Conservation (phyloP, 495 filamentous ascomycete species). For the Aspergillus incahuasiensis region DNA sequence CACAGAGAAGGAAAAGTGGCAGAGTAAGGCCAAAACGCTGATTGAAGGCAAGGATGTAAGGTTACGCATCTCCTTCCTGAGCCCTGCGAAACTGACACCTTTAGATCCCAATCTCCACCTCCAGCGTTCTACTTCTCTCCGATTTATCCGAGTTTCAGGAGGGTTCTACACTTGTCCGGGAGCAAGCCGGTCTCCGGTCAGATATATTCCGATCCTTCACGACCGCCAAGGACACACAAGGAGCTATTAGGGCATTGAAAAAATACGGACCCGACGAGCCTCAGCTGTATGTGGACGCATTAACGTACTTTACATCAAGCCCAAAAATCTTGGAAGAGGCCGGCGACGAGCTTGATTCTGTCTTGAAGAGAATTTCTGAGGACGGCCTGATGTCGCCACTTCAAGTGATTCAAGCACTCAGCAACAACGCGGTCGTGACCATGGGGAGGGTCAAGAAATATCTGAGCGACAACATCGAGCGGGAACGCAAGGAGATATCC, state of each 20-base stretch:
- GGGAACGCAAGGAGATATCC: slow-evolving; percentile 80
- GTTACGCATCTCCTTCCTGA: background rate
- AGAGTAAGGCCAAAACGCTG: slow-evolving; percentile 77
- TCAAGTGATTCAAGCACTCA: slow-evolving; percentile 92
- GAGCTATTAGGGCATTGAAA: slow-evolving; percentile 79
- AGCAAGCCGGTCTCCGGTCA: slow-evolving; percentile 85
- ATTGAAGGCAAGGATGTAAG: slow-evolving; percentile 70
- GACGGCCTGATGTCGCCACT: slow-evolving; percentile 92
- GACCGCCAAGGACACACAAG: slow-evolving; percentile 83
- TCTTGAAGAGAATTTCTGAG: slow-evolving; percentile 81
- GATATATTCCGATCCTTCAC: slow-evolving; percentile 98
- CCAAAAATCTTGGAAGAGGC: slow-evolving; percentile 78
- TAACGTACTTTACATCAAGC: slow-evolving; percentile 89
- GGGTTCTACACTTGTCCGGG: slow-evolving; percentile 86
- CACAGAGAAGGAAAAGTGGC: slow-evolving; percentile 72
- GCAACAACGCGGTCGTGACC: slow-evolving; percentile 78
- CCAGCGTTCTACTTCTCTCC: slow-evolving; percentile 87
- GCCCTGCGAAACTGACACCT: slow-evolving; percentile 18
- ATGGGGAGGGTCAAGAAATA: slow-evolving; percentile 98
- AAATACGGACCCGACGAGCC: slow-evolving; percentile 93
- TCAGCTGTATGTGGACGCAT: slow-evolving; percentile 84
- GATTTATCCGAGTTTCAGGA: slow-evolving; percentile 86
- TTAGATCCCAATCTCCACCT: slow-evolving; percentile 82
- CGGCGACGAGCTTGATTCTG: slow-evolving; percentile 70
- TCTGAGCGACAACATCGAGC: slow-evolving; percentile 79